A percentile compares a stretch with the other conserved stretches of the same genome.
Evolutionary conservation across 2,329 filamentous ascomycete genomes (phyloP).

Genomic region (Fusarium albosuccineum): DNA sequence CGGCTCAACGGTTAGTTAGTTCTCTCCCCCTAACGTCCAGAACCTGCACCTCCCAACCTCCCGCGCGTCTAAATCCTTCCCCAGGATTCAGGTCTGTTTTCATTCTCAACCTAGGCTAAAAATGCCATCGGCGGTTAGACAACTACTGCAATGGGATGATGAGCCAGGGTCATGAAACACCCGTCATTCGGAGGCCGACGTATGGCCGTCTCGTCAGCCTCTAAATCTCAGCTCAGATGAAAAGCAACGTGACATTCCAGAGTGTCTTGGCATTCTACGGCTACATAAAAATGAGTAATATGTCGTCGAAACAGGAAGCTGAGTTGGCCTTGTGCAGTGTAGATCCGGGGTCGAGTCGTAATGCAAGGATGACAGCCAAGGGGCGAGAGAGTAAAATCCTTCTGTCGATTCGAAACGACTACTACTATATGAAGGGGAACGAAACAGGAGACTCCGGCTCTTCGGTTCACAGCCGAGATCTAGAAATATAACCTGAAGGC

Average conservation of each 20-base stretch:
- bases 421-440: not conserved
- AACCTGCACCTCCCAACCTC: too few species aligned
- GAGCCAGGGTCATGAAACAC: slow-evolving; percentile 1
- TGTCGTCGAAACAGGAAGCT: not conserved
- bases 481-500: not conserved
- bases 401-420: not conserved
- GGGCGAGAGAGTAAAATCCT: slow-evolving; percentile 6
- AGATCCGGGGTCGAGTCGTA: not conserved
- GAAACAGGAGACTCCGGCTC: not conserved
- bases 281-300: not conserved
- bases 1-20: too few species aligned
- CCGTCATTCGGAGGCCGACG: not conserved
- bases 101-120: not conserved
- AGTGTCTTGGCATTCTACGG: not conserved
- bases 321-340: not conserved
- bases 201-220: not conserved
- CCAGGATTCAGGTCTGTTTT: too few species aligned
- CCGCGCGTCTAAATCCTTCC: not conserved
- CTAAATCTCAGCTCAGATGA: not conserved
- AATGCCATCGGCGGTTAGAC: not conserved
- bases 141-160: not conserved
- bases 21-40: too few species aligned
- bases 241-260: not conserved
- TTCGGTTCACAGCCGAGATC: not conserved
- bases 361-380: not conserved